phyloP scores from a whole-genome alignment of 2,329 filamentous ascomycete species.

The Diaporthe aspalathi region DNA sequence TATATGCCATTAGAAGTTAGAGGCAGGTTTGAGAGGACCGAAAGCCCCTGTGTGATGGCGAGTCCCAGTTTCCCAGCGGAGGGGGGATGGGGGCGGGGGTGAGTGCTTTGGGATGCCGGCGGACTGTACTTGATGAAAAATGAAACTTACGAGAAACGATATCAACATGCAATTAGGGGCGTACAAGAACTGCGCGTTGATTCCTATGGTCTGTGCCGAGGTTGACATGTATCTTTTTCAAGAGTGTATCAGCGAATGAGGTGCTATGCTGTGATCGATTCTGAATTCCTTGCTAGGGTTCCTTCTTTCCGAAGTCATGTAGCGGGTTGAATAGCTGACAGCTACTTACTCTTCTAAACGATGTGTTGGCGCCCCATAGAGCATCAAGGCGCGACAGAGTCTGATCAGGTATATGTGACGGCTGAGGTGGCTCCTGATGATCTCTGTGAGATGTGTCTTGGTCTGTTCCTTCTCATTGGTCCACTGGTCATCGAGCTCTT shows the following conservation, averaged over 20 bases:
- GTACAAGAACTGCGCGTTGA: constrained; percentile 2
- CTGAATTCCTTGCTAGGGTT: no score
- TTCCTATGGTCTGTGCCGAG: neutral
- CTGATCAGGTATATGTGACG: constrained; percentile 7
- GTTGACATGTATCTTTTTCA: neutral
- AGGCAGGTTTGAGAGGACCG: neutral
- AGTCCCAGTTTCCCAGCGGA: no score
- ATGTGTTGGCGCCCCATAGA: neutral
- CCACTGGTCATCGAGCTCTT: neutral
- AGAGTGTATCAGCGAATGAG: neutral
- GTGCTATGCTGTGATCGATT: no score
- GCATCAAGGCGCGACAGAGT: neutral
- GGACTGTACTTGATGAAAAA: no score
- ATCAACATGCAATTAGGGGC: neutral
- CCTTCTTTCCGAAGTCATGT: no score
- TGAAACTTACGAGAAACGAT: neutral
- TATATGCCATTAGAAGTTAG: neutral
- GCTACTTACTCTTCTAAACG: neutral
- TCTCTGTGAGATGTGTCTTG: neutral
- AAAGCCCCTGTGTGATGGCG: no score
- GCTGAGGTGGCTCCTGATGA: neutral
- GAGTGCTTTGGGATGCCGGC: no score
- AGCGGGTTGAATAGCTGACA: no score
- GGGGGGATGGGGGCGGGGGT: no score
- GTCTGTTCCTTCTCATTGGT: neutral